These are phyloP conservation scores for Musa acuminata DNA, from an alignment of 176 grass and related monocot species.

Conservation along the genomic window DNA sequence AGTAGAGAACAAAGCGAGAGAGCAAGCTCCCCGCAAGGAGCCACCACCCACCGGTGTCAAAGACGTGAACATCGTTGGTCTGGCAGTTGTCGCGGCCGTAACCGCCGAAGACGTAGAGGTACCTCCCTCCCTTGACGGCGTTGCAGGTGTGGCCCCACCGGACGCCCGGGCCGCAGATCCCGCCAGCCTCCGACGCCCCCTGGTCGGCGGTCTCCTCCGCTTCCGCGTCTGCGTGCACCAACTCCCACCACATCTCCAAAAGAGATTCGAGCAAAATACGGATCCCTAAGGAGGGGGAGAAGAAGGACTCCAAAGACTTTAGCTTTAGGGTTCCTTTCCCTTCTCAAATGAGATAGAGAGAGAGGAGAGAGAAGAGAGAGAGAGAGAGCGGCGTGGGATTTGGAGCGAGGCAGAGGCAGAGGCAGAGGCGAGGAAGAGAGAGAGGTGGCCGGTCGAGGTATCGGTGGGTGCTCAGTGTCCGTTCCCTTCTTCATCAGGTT, in stretches of 20 bases:
- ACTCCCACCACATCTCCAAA: slow-evolving; percentile 15
- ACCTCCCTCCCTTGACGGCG: slow-evolving; percentile 11
- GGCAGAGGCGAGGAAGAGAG: too few relatives aligned
- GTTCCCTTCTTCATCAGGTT: too few relatives aligned
- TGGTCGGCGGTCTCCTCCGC: neutral
- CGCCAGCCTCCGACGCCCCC: neutral
- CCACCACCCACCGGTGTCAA: slow-evolving; percentile 15
- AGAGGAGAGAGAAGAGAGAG: neutral
- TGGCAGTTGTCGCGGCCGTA: slow-evolving; percentile 21
- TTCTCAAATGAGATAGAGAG: neutral
- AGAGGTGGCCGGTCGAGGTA: too few relatives aligned
- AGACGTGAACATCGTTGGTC: slow-evolving; percentile 29
- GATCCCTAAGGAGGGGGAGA: neutral
- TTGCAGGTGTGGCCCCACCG: slow-evolving; percentile 28
- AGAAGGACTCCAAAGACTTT: neutral
- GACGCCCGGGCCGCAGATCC: slow-evolving; percentile 15
- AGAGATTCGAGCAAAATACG: neutral
- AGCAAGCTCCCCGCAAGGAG: neutral
- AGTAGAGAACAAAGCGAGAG: neutral
- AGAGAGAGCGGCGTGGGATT: neutral
- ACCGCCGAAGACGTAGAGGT: slow-evolving; percentile 19
- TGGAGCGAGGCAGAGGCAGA: too few relatives aligned
- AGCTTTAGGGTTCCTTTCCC: neutral
- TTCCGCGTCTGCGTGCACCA: neutral
- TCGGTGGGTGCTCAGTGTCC: too few relatives aligned